A percentile compares a stretch with the other conserved stretches of the same genome.
Conservation (phyloP, 2,329 filamentous ascomycete species). For the Grosmannia serpens region DNA sequence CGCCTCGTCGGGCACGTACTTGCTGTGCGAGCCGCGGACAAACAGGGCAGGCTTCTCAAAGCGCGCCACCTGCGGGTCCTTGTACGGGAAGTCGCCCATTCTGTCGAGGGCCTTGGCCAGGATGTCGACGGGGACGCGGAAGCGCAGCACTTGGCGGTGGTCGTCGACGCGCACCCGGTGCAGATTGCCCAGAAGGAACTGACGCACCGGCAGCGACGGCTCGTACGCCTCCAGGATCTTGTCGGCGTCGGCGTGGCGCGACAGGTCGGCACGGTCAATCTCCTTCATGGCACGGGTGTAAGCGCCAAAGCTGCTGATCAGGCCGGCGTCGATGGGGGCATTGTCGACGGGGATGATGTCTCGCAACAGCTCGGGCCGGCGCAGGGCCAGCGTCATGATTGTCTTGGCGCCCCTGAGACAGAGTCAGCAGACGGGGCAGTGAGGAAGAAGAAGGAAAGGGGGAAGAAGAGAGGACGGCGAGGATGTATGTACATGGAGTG, state of each 20-base stretch:
- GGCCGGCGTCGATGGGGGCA: constrained; percentile 68
- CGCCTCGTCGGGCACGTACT: constrained; percentile 70
- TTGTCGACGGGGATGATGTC: constrained; percentile 83
- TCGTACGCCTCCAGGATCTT: constrained; percentile 66
- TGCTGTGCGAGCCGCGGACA: constrained; percentile 63
- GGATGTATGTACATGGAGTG: constrained; percentile 75
- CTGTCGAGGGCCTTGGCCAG: constrained; percentile 57
- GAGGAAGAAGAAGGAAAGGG: too few relatives aligned
- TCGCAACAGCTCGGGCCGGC: constrained; percentile 52
- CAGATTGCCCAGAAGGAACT: constrained; percentile 86
- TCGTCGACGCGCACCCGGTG: constrained; percentile 33
- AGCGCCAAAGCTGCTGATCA: constrained; percentile 62
- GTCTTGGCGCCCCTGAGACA: constrained; percentile 69
- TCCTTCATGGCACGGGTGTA: constrained; percentile 79
- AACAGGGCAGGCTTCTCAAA: constrained; percentile 75
- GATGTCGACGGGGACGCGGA: constrained; percentile 66
- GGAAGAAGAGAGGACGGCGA: neutral
- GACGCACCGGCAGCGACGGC: constrained; percentile 62
- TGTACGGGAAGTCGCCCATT: constrained; percentile 84
- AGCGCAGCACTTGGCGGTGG: constrained; percentile 41
- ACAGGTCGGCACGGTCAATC: constrained; percentile 58
- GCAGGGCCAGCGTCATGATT: constrained; percentile 76
- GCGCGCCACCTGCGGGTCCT: constrained; percentile 51
- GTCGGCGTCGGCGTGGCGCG: constrained; percentile 67
- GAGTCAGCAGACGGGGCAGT: neutral